Evolutionary conservation across 352 stramenopile genomes (phyloP), one percentile per base, ranked within the genome.

Genomic region (Phytophthora uliginosa): DNA sequence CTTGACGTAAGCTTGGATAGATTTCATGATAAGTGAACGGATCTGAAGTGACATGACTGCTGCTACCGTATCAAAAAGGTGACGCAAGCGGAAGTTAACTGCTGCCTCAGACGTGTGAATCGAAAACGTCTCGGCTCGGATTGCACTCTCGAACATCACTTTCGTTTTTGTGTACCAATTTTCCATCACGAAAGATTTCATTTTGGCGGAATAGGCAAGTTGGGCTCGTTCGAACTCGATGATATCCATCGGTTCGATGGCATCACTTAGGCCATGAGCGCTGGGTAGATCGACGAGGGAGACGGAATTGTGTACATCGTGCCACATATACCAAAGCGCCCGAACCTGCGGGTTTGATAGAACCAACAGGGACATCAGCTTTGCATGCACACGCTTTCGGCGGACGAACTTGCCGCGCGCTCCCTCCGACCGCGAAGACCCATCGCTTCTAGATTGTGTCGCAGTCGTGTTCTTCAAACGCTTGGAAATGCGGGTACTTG

Each of bases 1-100:
- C 0, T 59, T 69, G 2, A 90, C 73, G 64, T 94, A 95, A 9
- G 76, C 73, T 53, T 79, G 61, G 20, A 94, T 85, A 1, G 89
- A 94, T 38, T 87, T 88, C 50, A 89, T 72, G 15, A 94, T 71
- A 6, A 95, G 74, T 10, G 83, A 80, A 2, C 87, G 83, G 10
- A 94, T 73, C 63, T 95, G 89, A 1, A 94, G 66, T 18, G 85
- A 93, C 89, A 95, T 95, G 38, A 94, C 73, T 45, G 79, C 81
- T 0, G 76, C 81, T n/a, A 94, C 74, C 0, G 82, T 77, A 48
- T 92, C 83, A 20, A 95, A 89, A 18, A 92, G 55, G 36, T 91
- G 89, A 8, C 77, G 78, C 36, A 81, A 45, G 1, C 79, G 64
- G 10, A 77, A 52, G 24, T 65, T 76, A 1, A 73, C 63, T 13